phyloP scores from a whole-genome alignment of 495 filamentous ascomycete genomes.

The Penicillium maclennaniae region DNA sequence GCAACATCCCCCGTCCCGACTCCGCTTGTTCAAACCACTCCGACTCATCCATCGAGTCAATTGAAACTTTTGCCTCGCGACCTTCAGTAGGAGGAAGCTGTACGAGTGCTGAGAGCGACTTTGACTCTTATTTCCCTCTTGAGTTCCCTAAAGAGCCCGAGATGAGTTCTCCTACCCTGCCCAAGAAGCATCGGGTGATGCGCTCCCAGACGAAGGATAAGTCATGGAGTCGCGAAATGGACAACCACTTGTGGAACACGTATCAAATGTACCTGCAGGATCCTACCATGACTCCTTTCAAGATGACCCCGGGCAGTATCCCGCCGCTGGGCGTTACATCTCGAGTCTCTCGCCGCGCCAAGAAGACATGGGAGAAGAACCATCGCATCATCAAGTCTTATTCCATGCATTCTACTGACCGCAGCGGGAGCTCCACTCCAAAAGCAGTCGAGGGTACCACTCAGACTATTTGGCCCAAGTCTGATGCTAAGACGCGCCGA shows the following conservation, averaged over 20 bases:
- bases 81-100: conserved; percentile 64
- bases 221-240: conserved; percentile 83
- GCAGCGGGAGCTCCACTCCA: conserved; percentile 67
- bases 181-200: conserved; percentile 17
- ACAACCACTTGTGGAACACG: conserved; percentile 87
- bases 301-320: conserved; percentile 77
- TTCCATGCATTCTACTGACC: conserved; percentile 13
- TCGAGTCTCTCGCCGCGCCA: conserved; percentile 82
- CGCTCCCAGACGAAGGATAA: conserved; percentile 14
- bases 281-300: conserved; percentile 90
- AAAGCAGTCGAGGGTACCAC: conserved; percentile 25
- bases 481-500: conserved; percentile 71
- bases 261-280: conserved; percentile 86
- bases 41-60: conserved; percentile 66
- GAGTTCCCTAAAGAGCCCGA: conserved; percentile 37
- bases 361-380: conserved; percentile 67
- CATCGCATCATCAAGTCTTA: conserved; percentile 9
- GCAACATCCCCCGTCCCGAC: conserved; percentile 49
- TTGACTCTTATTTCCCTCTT: conserved; percentile 53
- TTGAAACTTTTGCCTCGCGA: conserved; percentile 61
- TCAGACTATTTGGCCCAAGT: conserved; percentile 68
- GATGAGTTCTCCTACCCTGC: conserved; percentile 31
- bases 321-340: conserved; percentile 87
- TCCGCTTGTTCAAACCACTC: conserved; percentile 62
- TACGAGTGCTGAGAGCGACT: conserved; percentile 63